Percentiles rank a stretch among this genome's conserved stretches.
These are phyloP conservation scores for Stereum hirsutum DNA, from an alignment of 1,284 basidiomycete species.

Conservation along the genomic window DNA sequence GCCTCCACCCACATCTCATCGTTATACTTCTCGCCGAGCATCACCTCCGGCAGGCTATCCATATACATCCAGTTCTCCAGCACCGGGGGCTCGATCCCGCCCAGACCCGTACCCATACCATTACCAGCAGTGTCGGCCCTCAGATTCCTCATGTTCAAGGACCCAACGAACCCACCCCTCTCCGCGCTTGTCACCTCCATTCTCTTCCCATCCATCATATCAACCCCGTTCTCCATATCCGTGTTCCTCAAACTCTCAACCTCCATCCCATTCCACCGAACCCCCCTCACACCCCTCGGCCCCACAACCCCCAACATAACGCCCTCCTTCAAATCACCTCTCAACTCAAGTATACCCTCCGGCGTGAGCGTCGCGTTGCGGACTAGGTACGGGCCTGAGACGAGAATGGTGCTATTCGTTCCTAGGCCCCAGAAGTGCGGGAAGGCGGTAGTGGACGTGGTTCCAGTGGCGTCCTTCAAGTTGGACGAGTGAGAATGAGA, in stretches of 20 bases:
- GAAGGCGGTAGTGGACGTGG: slow-evolving; percentile 13
- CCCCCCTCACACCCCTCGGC: slow-evolving; percentile 34
- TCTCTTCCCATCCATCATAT: too few species aligned
- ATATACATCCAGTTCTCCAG: slow-evolving; percentile 59
- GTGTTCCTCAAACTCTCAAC: slow-evolving; percentile 28
- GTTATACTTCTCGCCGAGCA: slow-evolving; percentile 36
- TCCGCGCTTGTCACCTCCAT: too few species aligned
- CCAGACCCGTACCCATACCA: too few species aligned
- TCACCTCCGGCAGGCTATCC: slow-evolving; percentile 65
- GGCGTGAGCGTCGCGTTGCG: slow-evolving; percentile 34
- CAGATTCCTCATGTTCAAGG: slow-evolving; percentile 13
- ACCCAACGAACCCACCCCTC: slow-evolving; percentile 16
- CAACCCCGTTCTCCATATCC: slow-evolving; percentile 7
- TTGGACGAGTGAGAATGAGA: too few species aligned
- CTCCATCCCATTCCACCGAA: slow-evolving; percentile 63
- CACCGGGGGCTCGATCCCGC: slow-evolving; percentile 20
- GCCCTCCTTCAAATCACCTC: slow-evolving; percentile 37
- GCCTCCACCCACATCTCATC: slow-evolving; percentile 59
- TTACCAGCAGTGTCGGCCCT: too few species aligned
- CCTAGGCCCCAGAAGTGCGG: slow-evolving; percentile 42
- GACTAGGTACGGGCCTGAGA: slow-evolving; percentile 47
- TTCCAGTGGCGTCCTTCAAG: too few species aligned
- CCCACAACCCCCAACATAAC: slow-evolving; percentile 40
- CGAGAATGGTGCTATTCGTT: slow-evolving; percentile 37
- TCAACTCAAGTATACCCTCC: slow-evolving; percentile 28